Conservation (phyloP, 2,329 filamentous ascomycete species). For the Pseudogymnoascus sp. region DNA sequence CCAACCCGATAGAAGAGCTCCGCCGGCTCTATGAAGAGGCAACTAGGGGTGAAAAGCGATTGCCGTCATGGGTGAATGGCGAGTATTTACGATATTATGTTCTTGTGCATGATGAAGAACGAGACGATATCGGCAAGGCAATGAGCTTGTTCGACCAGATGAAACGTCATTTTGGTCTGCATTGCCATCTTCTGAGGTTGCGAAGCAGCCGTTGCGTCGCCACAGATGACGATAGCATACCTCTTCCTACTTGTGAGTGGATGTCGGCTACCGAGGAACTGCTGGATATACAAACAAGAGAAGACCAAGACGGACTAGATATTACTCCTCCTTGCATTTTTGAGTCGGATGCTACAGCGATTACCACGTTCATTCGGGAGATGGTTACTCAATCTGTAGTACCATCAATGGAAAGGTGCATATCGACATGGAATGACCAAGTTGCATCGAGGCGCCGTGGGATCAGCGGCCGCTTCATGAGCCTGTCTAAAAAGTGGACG, state of each 20-base stretch:
- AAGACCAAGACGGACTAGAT: slow-evolving; percentile 63
- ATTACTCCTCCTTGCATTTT: slow-evolving; percentile 75
- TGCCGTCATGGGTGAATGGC: slow-evolving; percentile 82
- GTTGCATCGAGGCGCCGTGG: slow-evolving; percentile 85
- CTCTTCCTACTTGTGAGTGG: slow-evolving; percentile 80
- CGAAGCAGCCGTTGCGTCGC: slow-evolving; percentile 79
- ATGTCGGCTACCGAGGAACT: slow-evolving; percentile 82
- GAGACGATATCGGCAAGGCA: slow-evolving; percentile 84
- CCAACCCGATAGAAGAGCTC: slow-evolving; percentile 78
- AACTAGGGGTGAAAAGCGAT: slow-evolving; percentile 64
- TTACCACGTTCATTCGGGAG: slow-evolving; percentile 85
- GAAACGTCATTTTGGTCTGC: slow-evolving; percentile 95
- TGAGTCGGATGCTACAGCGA: slow-evolving; percentile 83
- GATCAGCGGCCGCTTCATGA: slow-evolving; percentile 88
- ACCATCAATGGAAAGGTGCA: slow-evolving; percentile 89
- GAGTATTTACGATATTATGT: slow-evolving; percentile 96
- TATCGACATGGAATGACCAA: slow-evolving; percentile 94
- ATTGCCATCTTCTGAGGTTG: slow-evolving; percentile 85
- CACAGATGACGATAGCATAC: slow-evolving; percentile 84
- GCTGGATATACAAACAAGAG: slow-evolving; percentile 61
- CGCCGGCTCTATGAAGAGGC: slow-evolving; percentile 78
- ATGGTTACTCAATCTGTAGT: slow-evolving; percentile 93
- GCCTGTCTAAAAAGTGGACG: slow-evolving; percentile 82
- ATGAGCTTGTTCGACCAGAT: slow-evolving; percentile 93
- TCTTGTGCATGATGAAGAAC: slow-evolving; percentile 91